These are phyloP conservation scores for Gossypium australe DNA, from an alignment of 345 rosid genomes.

Conservation along the genomic window DNA sequence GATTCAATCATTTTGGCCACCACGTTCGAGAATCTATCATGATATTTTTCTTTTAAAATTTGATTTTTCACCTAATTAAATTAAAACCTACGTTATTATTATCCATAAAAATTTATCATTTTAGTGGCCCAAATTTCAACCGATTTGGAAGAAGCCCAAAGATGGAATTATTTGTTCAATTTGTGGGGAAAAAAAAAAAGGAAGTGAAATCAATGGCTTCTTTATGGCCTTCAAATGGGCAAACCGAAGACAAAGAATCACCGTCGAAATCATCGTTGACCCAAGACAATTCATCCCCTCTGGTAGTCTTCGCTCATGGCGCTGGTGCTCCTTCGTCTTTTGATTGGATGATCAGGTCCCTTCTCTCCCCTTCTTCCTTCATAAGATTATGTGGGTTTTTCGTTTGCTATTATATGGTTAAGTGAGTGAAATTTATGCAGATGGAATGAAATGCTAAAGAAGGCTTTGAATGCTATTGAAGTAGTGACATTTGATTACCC, in stretches of 20 bases:
- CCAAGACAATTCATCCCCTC: constrained; percentile 33
- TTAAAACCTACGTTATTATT: too few relatives aligned
- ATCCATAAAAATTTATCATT: too few relatives aligned
- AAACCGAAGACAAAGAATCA: constrained; percentile 13
- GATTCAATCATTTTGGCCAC: too few relatives aligned
- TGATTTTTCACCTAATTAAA: too few relatives aligned
- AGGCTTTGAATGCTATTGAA: constrained; percentile 57
- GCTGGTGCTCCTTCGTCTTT: constrained; percentile 89
- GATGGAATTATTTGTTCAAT: background rate
- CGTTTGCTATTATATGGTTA: too few relatives aligned
- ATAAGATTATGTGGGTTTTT: too few relatives aligned
- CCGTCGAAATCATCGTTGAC: constrained; percentile 5
- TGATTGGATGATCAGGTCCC: constrained; percentile 75
- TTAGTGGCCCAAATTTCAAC: background rate
- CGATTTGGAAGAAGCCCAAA: background rate
- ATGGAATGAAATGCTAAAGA: constrained; percentile 69
- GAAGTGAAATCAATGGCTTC: constrained; percentile 13
- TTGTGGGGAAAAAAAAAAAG: background rate
- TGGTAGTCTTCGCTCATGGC: constrained; percentile 76
- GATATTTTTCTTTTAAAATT: too few relatives aligned
- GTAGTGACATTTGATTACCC: constrained; percentile 88
- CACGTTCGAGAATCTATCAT: too few relatives aligned
- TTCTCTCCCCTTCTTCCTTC: background rate
- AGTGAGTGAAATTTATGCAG: constrained; percentile 27
- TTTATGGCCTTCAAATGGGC: constrained; percentile 38